phyloP scores from a whole-genome alignment of 208 protist species.

The Jaenimonas drosophilae region DNA sequence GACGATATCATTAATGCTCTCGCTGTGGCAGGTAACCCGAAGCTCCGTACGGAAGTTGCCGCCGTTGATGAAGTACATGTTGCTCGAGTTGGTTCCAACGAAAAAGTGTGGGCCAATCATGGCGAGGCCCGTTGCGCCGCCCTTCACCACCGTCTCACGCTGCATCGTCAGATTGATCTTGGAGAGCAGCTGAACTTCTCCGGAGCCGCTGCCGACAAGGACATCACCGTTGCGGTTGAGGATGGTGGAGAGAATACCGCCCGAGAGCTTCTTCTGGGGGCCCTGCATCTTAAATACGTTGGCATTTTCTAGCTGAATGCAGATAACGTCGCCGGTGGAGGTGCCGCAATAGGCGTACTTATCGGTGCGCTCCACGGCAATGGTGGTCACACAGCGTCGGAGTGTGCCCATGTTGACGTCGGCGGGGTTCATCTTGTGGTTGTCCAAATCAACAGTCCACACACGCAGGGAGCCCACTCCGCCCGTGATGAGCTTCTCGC shows the following conservation, averaged over 20 bases:
- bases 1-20: constrained; percentile 88
- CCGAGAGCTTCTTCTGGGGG: constrained; percentile 78
- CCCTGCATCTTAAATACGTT: constrained; percentile 89
- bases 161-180: constrained; percentile 84
- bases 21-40: constrained; percentile 91
- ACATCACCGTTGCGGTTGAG: constrained; percentile 69
- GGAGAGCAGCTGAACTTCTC: constrained; percentile 80
- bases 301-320: constrained; percentile 69
- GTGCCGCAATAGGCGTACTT: constrained; percentile 90
- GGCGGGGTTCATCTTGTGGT: constrained; percentile 81
- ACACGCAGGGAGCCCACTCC: constrained; percentile 83
- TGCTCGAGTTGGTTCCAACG: constrained; percentile 80
- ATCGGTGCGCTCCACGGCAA: constrained; percentile 79
- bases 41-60: constrained; percentile 84
- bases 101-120: constrained; percentile 76
- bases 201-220: constrained; percentile 87
- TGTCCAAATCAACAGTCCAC: constrained; percentile 86
- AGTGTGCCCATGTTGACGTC: constrained; percentile 90
- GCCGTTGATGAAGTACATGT: constrained; percentile 90
- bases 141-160: constrained; percentile 49
- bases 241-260: constrained; percentile 72
- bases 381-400: constrained; percentile 59
- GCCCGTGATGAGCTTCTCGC: constrained; percentile 81
- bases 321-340: constrained; percentile 89
- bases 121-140: constrained; percentile 83